Conservation (phyloP, 768 basidiomycete genomes). For the Collybia mongolica region DNA sequence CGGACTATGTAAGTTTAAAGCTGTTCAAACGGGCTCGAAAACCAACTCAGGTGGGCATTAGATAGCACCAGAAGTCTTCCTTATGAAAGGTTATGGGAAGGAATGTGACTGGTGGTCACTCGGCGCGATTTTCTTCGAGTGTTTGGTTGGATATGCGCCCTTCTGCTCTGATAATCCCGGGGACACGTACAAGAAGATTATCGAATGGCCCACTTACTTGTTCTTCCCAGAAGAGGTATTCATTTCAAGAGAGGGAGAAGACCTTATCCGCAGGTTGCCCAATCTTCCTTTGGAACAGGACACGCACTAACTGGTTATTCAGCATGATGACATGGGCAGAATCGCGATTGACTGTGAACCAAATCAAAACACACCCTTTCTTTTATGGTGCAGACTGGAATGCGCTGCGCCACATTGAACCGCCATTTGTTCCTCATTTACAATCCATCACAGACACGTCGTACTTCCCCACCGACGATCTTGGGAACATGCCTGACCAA, state of each 20-base stretch:
- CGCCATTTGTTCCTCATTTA: constrained; percentile 93
- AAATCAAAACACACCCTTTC: constrained; percentile 92
- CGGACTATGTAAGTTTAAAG: constrained; percentile 52
- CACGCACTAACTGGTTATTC: constrained; percentile 10
- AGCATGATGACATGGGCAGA: constrained; percentile 89
- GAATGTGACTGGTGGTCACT: constrained; percentile 99
- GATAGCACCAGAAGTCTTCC: constrained; percentile 97
- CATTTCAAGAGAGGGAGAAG: constrained; percentile 88
- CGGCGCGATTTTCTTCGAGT: constrained; percentile 99
- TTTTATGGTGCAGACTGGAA: constrained; percentile 96
- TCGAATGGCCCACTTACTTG: constrained; percentile 91
- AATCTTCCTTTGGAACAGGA: background rate
- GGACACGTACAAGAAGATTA: constrained; percentile 98
- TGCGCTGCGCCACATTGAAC: constrained; percentile 87
- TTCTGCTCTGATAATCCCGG: constrained; percentile 97
- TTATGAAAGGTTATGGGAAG: constrained; percentile 96
- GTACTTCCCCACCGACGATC: constrained; percentile 96
- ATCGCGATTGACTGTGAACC: constrained; percentile 71
- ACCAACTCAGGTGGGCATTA: constrained; percentile 29
- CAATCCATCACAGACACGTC: constrained; percentile 92
- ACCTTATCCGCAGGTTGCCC: constrained; percentile 79
- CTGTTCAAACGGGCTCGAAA: background rate
- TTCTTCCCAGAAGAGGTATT: constrained; percentile 95
- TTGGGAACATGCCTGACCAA: constrained; percentile 66
- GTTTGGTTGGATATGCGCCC: constrained; percentile 95